These are phyloP conservation scores for Xerocomellus amylosporus DNA, from an alignment of 768 basidiomycete species.

Conservation along the genomic window DNA sequence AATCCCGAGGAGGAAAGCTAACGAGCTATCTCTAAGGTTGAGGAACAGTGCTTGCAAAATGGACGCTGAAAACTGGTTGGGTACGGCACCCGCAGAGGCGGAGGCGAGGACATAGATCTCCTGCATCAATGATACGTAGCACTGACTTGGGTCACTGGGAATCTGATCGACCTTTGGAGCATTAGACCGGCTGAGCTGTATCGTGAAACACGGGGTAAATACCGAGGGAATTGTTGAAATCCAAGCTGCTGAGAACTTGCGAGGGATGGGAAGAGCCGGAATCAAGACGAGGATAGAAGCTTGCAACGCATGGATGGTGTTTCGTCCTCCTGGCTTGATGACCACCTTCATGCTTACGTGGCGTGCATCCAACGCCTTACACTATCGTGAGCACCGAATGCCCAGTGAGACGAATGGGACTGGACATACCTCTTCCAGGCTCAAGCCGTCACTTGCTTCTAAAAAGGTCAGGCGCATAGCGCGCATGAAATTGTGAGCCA, in stretches of 20 bases:
- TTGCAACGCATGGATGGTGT: conserved; percentile 56
- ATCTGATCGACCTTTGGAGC: conserved; percentile 16
- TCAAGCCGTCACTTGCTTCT: conserved; percentile 40
- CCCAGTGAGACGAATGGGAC: not conserved
- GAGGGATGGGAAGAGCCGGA: conserved; percentile 47
- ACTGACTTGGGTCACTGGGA: conserved; percentile 24
- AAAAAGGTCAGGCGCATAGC: conserved; percentile 47
- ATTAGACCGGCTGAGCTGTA: not conserved
- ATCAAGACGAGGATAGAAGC: conserved; percentile 53
- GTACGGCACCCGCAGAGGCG: conserved; percentile 44
- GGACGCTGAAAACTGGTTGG: conserved; percentile 44
- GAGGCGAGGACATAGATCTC: conserved; percentile 67
- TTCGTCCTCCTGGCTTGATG: conserved; percentile 58
- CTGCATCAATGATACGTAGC: conserved; percentile 61
- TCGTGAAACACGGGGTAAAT: conserved; percentile 5
- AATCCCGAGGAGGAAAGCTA: conserved; percentile 80
- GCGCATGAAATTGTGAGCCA: conserved; percentile 48
- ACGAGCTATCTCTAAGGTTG: conserved; percentile 62
- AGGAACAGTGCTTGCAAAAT: conserved; percentile 66
- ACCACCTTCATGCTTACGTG: conserved; percentile 49
- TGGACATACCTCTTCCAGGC: conserved; percentile 30
- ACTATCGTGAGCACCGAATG: conserved; percentile 1
- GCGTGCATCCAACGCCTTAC: conserved; percentile 44
- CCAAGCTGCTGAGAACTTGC: conserved; percentile 43
- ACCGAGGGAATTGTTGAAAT: conserved; percentile 39